These are phyloP conservation scores for Turritis glabra DNA, from an alignment of 345 rosid genomes.

Conservation along the genomic window DNA sequence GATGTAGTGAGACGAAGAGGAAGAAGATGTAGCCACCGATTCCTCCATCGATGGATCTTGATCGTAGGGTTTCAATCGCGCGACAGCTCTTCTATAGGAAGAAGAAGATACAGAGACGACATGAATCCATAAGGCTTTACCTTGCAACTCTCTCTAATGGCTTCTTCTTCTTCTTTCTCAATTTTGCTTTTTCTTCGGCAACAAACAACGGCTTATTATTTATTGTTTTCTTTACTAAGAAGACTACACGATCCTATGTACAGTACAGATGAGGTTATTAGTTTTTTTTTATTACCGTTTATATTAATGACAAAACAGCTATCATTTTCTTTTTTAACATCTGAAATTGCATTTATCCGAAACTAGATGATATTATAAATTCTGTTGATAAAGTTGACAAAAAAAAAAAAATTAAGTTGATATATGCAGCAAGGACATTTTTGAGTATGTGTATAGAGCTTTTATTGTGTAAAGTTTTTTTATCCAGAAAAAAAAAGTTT, in stretches of 20 bases:
- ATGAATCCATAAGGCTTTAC: constrained; percentile 16
- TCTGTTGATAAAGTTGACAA: too few species aligned
- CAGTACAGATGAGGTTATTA: not conserved
- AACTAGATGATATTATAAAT: not conserved
- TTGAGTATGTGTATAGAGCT: not conserved
- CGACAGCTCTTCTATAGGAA: not conserved
- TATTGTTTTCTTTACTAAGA: not conserved
- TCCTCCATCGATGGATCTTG: constrained; percentile 40
- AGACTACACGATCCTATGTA: not conserved
- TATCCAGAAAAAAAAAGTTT: not conserved
- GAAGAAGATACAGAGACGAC: constrained; percentile 12
- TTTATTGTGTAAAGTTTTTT: not conserved
- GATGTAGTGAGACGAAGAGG: constrained; percentile 40
- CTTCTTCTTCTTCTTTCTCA: not conserved
- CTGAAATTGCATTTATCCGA: not conserved
- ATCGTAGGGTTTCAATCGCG: not conserved
- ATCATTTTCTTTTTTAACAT: too few species aligned
- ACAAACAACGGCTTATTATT: not conserved
- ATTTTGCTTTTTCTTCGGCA: constrained; percentile 23
- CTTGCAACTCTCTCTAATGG: constrained; percentile 12
- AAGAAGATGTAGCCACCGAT: constrained; percentile 31
- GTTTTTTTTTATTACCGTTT: not conserved
- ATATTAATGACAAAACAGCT: not conserved
- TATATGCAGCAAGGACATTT: not conserved
- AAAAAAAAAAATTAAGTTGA: too few species aligned